Percentiles rank a stretch among this genome's conserved stretches.
Evolutionary conservation across 306 rosid genomes (phyloP).

Genomic region (Fragaria iinumae): DNA sequence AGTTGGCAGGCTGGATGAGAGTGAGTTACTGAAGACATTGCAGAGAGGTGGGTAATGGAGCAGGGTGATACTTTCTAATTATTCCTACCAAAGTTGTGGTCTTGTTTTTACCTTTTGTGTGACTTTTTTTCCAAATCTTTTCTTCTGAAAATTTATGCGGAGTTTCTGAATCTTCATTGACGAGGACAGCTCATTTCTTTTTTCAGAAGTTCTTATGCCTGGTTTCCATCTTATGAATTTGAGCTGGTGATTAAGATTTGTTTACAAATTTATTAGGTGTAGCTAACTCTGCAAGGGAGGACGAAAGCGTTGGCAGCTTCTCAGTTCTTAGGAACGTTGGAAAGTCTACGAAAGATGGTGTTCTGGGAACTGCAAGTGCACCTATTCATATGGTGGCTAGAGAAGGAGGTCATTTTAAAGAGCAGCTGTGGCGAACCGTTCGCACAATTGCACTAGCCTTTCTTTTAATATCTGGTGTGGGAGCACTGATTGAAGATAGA

Average conservation of each 20-base stretch:
- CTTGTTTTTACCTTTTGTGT: neutral
- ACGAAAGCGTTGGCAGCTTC: slow-evolving; percentile 49
- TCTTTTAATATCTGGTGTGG: slow-evolving; percentile 70
- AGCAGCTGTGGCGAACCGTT: slow-evolving; percentile 72
- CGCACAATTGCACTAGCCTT: slow-evolving; percentile 57
- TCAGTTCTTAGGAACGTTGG: slow-evolving; percentile 59
- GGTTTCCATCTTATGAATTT: neutral
- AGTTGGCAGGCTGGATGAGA: slow-evolving; percentile 81
- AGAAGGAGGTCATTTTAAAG: slow-evolving; percentile 67
- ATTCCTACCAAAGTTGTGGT: neutral
- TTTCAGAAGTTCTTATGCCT: neutral
- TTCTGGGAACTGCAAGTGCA: slow-evolving; percentile 73
- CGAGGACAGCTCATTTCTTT: neutral
- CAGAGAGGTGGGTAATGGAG: slow-evolving; percentile 59
- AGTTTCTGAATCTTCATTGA: neutral
- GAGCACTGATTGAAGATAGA: slow-evolving; percentile 76
- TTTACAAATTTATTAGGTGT: slow-evolving; percentile 51
- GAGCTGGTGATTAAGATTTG: slow-evolving; percentile 16
- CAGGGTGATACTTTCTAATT: neutral
- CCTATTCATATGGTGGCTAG: slow-evolving; percentile 76
- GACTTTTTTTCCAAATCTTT: neutral
- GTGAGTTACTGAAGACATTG: slow-evolving; percentile 74
- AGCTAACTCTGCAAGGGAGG: slow-evolving; percentile 47
- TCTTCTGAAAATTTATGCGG: slow-evolving; percentile 3
- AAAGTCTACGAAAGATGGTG: slow-evolving; percentile 52